These are phyloP conservation scores for Penicillium angulare DNA, from an alignment of 495 filamentous ascomycete genomes.

Conservation along the genomic window DNA sequence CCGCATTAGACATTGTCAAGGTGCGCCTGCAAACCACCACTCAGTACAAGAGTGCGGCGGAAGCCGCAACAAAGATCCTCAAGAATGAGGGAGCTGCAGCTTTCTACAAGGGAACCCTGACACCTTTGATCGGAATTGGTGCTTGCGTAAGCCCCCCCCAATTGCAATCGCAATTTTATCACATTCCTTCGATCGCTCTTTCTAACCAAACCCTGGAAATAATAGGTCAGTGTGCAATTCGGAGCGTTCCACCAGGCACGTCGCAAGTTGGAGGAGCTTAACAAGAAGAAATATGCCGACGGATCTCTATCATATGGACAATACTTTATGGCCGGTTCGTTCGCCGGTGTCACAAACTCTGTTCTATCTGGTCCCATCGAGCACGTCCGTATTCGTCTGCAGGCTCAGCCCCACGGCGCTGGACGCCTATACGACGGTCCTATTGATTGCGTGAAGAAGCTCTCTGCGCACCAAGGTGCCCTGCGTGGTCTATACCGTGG, in stretches of 20 bases:
- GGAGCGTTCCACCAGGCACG: constrained; percentile 94
- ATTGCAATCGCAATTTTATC: neutral
- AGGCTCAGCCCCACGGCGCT: constrained; percentile 90
- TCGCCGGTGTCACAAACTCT: constrained; percentile 88
- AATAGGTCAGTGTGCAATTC: constrained; percentile 89
- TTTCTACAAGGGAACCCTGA: constrained; percentile 98
- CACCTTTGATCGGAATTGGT: constrained; percentile 93
- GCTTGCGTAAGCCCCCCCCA: constrained; percentile 68
- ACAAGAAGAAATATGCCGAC: constrained; percentile 53
- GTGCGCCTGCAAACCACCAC: constrained; percentile 89
- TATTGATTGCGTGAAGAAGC: constrained; percentile 83
- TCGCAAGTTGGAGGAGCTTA: constrained; percentile 74
- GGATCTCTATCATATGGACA: constrained; percentile 69
- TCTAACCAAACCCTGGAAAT: constrained; percentile 6
- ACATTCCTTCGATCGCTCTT: neutral
- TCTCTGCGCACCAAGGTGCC: constrained; percentile 64
- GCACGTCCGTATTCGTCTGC: constrained; percentile 95
- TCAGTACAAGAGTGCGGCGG: constrained; percentile 73
- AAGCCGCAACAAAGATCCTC: constrained; percentile 80
- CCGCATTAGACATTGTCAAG: constrained; percentile 82
- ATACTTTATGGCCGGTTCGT: constrained; percentile 88
- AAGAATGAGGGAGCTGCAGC: constrained; percentile 82
- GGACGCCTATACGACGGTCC: constrained; percentile 78
- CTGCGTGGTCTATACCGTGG: constrained; percentile 80
- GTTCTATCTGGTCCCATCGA: constrained; percentile 91